These are phyloP conservation scores for Dryas integrifolia DNA, from an alignment of 331 rosid species.

Conservation along the genomic window DNA sequence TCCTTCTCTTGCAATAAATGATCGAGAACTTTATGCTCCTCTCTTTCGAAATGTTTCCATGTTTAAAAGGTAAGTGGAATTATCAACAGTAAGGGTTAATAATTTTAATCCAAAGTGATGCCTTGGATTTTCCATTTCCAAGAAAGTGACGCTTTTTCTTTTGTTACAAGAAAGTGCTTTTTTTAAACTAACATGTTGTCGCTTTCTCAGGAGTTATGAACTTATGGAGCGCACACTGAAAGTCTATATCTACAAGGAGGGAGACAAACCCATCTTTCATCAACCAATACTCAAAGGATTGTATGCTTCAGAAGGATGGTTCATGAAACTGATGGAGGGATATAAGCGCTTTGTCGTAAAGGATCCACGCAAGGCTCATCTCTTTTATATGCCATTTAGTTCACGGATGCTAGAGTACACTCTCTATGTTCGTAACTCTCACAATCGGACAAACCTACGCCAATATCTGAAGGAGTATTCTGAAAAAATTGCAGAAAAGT, in stretches of 20 bases:
- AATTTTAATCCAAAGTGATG: neutral
- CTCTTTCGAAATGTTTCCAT: constrained; percentile 80
- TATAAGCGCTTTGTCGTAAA: constrained; percentile 60
- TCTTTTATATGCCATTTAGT: constrained; percentile 90
- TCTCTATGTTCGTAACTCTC: constrained; percentile 81
- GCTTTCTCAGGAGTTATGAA: constrained; percentile 75
- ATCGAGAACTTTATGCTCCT: constrained; percentile 69
- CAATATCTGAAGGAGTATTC: constrained; percentile 66
- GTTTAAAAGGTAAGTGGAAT: constrained; percentile 60
- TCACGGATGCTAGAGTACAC: constrained; percentile 69
- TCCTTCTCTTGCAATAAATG: constrained; percentile 48
- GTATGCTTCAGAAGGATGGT: constrained; percentile 96
- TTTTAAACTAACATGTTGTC: constrained; percentile 17
- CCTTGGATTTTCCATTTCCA: neutral
- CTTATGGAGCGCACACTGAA: constrained; percentile 82
- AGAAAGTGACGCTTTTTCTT: neutral
- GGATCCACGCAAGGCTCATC: constrained; percentile 83
- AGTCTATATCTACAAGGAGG: constrained; percentile 83
- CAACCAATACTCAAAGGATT: constrained; percentile 82
- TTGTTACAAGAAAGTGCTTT: neutral
- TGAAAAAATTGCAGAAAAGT: constrained; percentile 68
- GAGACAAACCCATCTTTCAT: constrained; percentile 84
- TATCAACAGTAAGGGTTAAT: neutral
- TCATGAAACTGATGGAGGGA: constrained; percentile 91
- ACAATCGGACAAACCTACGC: constrained; percentile 84